Conservation (phyloP, 176 grass and related monocot species). For the Juncus effusus region DNA sequence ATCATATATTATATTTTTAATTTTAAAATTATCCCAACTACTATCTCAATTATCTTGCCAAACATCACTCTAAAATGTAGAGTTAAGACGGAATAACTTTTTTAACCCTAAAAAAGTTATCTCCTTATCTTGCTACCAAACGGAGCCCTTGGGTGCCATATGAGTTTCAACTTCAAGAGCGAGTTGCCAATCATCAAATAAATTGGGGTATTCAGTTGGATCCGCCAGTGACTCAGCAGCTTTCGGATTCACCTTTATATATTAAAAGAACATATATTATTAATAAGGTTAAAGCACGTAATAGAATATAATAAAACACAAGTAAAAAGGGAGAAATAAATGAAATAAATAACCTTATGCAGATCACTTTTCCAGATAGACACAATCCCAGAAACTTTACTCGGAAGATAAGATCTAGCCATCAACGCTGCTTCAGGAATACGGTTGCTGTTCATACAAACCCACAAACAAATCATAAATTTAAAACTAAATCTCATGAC, state of each 20-base stretch:
- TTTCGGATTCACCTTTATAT: constrained; percentile 75
- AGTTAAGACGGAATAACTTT: no score
- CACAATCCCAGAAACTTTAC: constrained; percentile 90
- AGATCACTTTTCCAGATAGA: constrained; percentile 88
- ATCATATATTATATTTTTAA: neutral
- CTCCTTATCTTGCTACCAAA: no score
- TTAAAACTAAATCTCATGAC: neutral
- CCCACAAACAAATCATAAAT: constrained; percentile 11
- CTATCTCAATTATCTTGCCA: no score
- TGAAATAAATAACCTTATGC: constrained; percentile 49
- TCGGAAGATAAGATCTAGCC: constrained; percentile 93
- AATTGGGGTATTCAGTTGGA: constrained; percentile 90
- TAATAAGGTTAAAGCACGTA: neutral
- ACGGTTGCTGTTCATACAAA: constrained; percentile 62
- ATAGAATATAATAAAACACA: neutral
- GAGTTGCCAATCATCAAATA: constrained; percentile 94
- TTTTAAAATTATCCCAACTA: neutral
- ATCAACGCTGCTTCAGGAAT: constrained; percentile 97
- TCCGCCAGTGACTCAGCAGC: constrained; percentile 96
- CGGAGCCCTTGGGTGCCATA: constrained; percentile 42
- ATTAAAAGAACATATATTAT: constrained; percentile 1
- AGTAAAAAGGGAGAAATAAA: no score
- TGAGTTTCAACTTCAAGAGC: constrained; percentile 69
- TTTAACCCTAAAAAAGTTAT: no score
- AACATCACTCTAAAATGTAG: no score